Conservation (phyloP, 768 basidiomycete genomes). For the Phaeotremella fagi region DNA sequence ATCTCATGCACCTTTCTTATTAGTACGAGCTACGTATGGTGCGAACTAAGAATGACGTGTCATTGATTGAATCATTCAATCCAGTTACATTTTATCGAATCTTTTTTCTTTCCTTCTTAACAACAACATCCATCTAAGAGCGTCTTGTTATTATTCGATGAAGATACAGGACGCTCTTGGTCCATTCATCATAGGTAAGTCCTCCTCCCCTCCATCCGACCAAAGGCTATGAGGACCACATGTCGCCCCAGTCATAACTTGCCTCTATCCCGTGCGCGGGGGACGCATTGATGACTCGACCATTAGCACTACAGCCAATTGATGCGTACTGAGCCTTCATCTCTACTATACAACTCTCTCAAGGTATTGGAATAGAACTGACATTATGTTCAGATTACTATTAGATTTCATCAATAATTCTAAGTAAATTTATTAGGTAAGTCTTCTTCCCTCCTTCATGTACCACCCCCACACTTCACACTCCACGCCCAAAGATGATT, state of each 20-base stretch:
- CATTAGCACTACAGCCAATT: slow-evolving; percentile 9
- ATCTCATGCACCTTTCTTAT: too few species aligned
- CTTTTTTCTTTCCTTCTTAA: too few species aligned
- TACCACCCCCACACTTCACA: neutral
- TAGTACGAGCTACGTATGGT: too few species aligned
- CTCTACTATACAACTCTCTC: neutral
- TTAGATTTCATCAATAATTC: neutral
- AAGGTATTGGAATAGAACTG: neutral
- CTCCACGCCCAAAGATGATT: slow-evolving; percentile 22
- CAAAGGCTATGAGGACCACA: slow-evolving; percentile 1
- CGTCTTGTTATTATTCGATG: too few species aligned
- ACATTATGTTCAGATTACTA: neutral
- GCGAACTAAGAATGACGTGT: too few species aligned
- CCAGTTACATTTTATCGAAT: too few species aligned
- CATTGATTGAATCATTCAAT: too few species aligned
- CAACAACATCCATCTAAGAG: too few species aligned
- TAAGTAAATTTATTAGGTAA: too few species aligned
- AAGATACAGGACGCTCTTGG: too few species aligned
- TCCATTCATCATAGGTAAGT: too few species aligned
- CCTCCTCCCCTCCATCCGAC: neutral
- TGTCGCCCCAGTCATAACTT: slow-evolving; percentile 9
- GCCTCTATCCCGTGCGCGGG: slow-evolving; percentile 5
- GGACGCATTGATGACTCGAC: slow-evolving; percentile 9
- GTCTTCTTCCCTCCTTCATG: neutral
- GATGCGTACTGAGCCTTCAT: slow-evolving; percentile 6